Evolutionary conservation across 2,329 filamentous ascomycete species (phyloP).

Genomic region (Ramichloridium luteum): DNA sequence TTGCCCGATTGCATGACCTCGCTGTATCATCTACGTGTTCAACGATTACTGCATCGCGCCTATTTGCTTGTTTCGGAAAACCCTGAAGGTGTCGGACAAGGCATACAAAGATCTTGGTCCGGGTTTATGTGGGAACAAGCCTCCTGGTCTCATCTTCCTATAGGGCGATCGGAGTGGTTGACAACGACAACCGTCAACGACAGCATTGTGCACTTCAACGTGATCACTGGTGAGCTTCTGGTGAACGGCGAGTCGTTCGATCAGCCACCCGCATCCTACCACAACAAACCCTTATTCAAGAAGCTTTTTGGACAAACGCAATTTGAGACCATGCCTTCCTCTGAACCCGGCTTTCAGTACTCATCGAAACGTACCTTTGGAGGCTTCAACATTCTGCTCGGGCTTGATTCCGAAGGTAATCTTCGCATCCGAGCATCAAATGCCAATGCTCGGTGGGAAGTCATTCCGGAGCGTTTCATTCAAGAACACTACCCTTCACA

Average conservation of each 20-base stretch:
- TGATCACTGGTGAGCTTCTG: constrained; percentile 37
- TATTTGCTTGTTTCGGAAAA: constrained; percentile 6
- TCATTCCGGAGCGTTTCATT: constrained; percentile 24
- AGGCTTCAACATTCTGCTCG: constrained; percentile 43
- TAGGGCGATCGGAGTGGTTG: constrained; percentile 11
- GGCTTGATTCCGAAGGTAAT: constrained; percentile 1
- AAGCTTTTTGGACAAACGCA: constrained; percentile 44
- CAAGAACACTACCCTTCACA: constrained; percentile 38
- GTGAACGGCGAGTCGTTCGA: constrained; percentile 39
- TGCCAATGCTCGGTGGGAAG: constrained; percentile 22
- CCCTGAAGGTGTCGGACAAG: constrained; percentile 10
- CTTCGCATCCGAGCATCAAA: constrained; percentile 35
- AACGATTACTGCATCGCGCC: constrained; percentile 12
- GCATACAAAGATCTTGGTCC: constrained; percentile 31
- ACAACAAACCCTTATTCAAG: constrained; percentile 31
- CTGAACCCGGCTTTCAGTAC: constrained; percentile 42
- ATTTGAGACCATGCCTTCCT: constrained; percentile 42
- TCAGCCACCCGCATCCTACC: constrained; percentile 42
- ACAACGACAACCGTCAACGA: constrained; percentile 20
- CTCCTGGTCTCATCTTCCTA: background rate
- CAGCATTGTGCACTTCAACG: constrained; percentile 32
- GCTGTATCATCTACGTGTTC: constrained; percentile 4
- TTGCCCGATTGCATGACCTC: background rate
- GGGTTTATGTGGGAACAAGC: constrained; percentile 9
- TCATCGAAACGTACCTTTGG: constrained; percentile 26